phyloP scores from a whole-genome alignment of 1,284 basidiomycete genomes.

The Tilletiopsis washingtonensis region DNA sequence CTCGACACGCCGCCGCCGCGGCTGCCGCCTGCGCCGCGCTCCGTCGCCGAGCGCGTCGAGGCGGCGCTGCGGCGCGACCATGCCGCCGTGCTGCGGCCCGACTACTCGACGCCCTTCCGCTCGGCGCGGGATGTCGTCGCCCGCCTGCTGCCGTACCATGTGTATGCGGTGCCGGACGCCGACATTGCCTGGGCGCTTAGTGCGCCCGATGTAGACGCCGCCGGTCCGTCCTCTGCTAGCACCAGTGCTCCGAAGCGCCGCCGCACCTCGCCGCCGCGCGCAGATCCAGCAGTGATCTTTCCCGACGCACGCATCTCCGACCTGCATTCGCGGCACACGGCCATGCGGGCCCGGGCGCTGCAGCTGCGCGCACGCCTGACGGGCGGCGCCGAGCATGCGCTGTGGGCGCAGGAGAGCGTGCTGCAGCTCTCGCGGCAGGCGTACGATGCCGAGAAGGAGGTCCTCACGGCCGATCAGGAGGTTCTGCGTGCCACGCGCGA shows the following conservation, averaged over 20 bases:
- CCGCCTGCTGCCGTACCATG: slow-evolving; percentile 39
- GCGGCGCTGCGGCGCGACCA: slow-evolving; percentile 16
- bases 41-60: too few relatives aligned
- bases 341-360: background rate
- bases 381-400: background rate
- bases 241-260: too few relatives aligned
- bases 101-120: slow-evolving; percentile 26
- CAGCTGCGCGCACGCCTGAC: background rate
- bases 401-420: background rate
- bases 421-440: background rate
- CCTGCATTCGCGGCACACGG: background rate
- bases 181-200: slow-evolving; percentile 21
- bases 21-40: too few relatives aligned
- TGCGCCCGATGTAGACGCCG: too few relatives aligned
- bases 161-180: slow-evolving; percentile 37
- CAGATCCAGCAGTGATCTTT: too few relatives aligned
- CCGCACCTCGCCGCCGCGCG: too few relatives aligned
- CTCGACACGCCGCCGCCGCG: too few relatives aligned
- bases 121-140: slow-evolving; percentile 29
- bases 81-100: slow-evolving; percentile 23
- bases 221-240: too few relatives aligned
- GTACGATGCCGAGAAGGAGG: background rate
- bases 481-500: background rate
- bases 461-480: background rate
- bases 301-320: too few relatives aligned